These are phyloP conservation scores for Euphorbia corollata DNA, from an alignment of 441 rosid species.

Conservation along the genomic window DNA sequence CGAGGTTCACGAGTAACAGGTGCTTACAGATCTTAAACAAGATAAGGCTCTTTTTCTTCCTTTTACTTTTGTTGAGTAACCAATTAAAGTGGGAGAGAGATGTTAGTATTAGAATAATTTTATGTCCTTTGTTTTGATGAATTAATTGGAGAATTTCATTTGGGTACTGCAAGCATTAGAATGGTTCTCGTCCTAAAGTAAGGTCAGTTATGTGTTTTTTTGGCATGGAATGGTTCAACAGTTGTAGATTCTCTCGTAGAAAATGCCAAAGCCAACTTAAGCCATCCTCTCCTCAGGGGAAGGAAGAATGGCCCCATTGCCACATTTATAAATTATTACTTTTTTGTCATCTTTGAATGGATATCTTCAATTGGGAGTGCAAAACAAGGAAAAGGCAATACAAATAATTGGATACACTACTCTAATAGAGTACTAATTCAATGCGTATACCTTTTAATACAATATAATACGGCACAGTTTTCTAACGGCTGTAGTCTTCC, in stretches of 20 bases:
- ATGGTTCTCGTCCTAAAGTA: conserved; percentile 1
- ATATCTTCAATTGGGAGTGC: neutral
- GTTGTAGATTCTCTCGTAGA: conserved; percentile 4
- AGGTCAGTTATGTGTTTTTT: neutral
- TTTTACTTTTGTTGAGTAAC: conserved; percentile 13
- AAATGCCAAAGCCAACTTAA: conserved; percentile 4
- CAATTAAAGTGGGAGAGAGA: conserved; percentile 15
- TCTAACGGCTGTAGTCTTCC: no score
- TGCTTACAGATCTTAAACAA: conserved; percentile 17
- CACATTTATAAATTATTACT: neutral
- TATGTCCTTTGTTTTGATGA: no score
- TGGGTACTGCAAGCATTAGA: neutral
- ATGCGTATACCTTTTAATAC: no score
- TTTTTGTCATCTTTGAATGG: neutral
- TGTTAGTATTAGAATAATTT: conserved; percentile 1
- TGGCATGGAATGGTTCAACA: neutral
- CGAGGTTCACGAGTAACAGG: conserved; percentile 39
- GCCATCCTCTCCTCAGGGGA: neutral
- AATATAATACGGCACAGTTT: no score
- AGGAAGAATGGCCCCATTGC: neutral
- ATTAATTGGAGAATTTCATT: no score
- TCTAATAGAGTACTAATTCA: neutral
- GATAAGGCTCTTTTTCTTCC: conserved; percentile 11
- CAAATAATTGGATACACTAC: neutral
- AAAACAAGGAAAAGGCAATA: neutral